Evolutionary conservation across 2,329 filamentous ascomycete species (phyloP), one percentile per base, ranked within the genome.

Genomic region (Lachnellula subtilissima): DNA sequence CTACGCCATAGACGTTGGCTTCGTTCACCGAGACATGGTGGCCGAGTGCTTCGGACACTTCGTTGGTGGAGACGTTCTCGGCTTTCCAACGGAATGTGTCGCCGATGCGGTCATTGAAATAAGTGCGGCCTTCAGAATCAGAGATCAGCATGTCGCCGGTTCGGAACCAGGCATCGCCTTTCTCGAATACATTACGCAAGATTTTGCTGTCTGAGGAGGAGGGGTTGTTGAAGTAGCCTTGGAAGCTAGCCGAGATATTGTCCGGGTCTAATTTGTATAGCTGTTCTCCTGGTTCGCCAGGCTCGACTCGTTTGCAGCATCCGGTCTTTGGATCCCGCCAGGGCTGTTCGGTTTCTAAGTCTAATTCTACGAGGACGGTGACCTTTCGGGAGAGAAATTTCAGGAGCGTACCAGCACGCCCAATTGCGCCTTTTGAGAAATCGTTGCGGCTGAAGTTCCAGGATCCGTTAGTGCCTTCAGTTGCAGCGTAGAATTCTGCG

Each of bases 1-100:
- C 72, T 2, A 96, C 88, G 39, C 91, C 91, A 66, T 95, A 96
- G 28, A 96, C 91, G 64, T 95, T 95, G 35, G 89, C 87, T 73
- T 96, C 91, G 35, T 80, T 75, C 14, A 96, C 78, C 1, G 76
- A 75, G 0, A 84, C 76, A 67, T 91, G 87, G 0, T 76, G 73
- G 14, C 88, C 86, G 0, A 96, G 72, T 0, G 83, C 83, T 67
- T 91, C 83, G n/a, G 86, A 82, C 17, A 96, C 91, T 71, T 96
- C 91, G 50, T 81, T 84, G 0, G 89, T 92, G 3, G 87, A 90
- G 1, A 93, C 88, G 65, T 93, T 93, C 71, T 93, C 88, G 50
- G 85, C 86, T 74, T 94, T 90, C 87, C 87, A 91, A 49, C 87
- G 82, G 74, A 87, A 91, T 0, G 87, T 90, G 67, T 91, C 87